Evolutionary conservation across 1,284 basidiomycete genomes (phyloP), one percentile per base, ranked within the genome.

Genomic region (Trichosporon inkin): DNA sequence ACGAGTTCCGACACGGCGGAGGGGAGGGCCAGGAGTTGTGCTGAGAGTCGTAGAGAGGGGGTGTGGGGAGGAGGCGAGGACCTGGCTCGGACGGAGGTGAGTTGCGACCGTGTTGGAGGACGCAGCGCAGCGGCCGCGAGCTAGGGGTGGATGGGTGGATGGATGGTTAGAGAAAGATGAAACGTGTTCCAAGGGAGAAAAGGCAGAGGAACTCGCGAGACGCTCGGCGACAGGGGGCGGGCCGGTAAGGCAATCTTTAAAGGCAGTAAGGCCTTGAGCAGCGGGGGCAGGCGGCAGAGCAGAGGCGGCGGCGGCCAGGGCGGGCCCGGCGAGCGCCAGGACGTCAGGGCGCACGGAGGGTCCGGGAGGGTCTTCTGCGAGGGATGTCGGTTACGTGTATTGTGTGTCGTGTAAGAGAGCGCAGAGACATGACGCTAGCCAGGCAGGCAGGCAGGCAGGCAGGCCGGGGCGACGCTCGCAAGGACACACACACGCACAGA

Each of bases 141-240:
- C 44, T 44, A 32, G 44, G 44, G 44, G 20, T 49, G 44, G 44
- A 49, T 49, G 44, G 44, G 28, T 20, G 44, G 44, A 49, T 49
- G 44, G 44, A 49, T 49, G 44, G 44, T 49, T 49, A 49, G 44
- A 49, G 44, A 32, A 49, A 49, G 24, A 24, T 49, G 44, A 49
- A 49, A 49, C 44, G 44, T 49, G 44, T 49, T 49, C 44, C 44
- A 49, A 32, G 28, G 44, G 44, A 49, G 44, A 49, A 49, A 47
- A 32, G 24, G 44, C 44, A 20, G 44, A 49, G 44, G 44, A 49
- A 44, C 24, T 49, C 24, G 24, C 28, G 28, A 49, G 44, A 49
- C 28, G 44, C 44, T 49, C 22, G 44, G 44, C 44, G 44, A 49
- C 44, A 49, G 44, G 44, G 44, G 44, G 44, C 44, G 44, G 44